Evolutionary conservation across 1,284 basidiomycete genomes (phyloP).

Genomic region (Cerioporus squamosus): DNA sequence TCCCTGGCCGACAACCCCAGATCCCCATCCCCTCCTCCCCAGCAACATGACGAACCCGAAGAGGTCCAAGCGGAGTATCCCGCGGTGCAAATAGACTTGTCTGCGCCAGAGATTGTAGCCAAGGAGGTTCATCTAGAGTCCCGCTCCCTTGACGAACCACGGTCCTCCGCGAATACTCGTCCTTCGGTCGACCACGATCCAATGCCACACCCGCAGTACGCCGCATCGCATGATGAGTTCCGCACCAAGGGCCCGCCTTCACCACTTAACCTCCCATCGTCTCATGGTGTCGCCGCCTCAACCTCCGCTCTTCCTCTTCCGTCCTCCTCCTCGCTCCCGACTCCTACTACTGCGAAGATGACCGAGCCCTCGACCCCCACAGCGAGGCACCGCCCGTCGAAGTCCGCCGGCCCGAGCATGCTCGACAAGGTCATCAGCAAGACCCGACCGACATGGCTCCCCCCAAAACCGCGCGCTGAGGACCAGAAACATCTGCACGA

Average conservation of each 20-base stretch:
- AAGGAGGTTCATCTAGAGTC: slow-evolving; percentile 26
- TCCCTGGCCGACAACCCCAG: slow-evolving; percentile 36
- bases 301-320: slow-evolving; percentile 31
- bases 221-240: slow-evolving; percentile 16
- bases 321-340: slow-evolving; percentile 27
- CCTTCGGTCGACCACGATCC: slow-evolving; percentile 1
- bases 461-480: slow-evolving; percentile 83
- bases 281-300: slow-evolving; percentile 23
- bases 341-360: slow-evolving; percentile 21
- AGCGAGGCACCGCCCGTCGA: slow-evolving; percentile 47
- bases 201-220: slow-evolving; percentile 14
- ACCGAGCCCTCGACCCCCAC: slow-evolving; percentile 18
- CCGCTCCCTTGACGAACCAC: slow-evolving; percentile 11
- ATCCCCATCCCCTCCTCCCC: slow-evolving; percentile 19
- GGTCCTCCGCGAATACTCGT: background rate
- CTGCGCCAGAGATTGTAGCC: slow-evolving; percentile 36
- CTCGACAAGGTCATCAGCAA: slow-evolving; percentile 79
- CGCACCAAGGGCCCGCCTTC: slow-evolving; percentile 14
- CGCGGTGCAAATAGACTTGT: slow-evolving; percentile 51
- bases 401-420: slow-evolving; percentile 64
- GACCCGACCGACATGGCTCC: slow-evolving; percentile 81
- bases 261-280: slow-evolving; percentile 15
- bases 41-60: slow-evolving; percentile 16
- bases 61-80: slow-evolving; percentile 39
- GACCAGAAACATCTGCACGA: slow-evolving; percentile 86